Conservation (phyloP, 495 filamentous ascomycete species). For the Hyaloscypha variabilis region DNA sequence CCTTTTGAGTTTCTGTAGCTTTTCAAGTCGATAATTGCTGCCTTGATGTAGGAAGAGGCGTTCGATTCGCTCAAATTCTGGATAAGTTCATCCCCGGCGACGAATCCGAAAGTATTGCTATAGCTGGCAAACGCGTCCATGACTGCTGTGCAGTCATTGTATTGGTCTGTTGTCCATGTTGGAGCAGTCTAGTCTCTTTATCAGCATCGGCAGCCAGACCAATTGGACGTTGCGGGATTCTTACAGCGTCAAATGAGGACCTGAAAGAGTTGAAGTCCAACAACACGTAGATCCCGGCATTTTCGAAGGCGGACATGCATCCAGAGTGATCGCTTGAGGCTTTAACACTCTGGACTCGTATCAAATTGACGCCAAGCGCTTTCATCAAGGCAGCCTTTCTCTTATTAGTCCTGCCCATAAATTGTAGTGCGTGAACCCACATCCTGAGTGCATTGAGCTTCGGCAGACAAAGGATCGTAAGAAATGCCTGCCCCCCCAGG, state of each 20-base stretch:
- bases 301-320: slow-evolving; percentile 67
- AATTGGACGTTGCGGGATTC: slow-evolving; percentile 23
- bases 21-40: slow-evolving; percentile 77
- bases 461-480: slow-evolving; percentile 58
- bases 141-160: slow-evolving; percentile 64
- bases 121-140: slow-evolving; percentile 77
- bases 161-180: slow-evolving; percentile 69
- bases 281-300: slow-evolving; percentile 76
- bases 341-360: slow-evolving; percentile 85
- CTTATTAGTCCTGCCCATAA: too few relatives aligned
- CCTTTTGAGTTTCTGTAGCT: slow-evolving; percentile 70
- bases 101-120: slow-evolving; percentile 77
- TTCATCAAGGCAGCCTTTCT: slow-evolving; percentile 61
- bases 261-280: slow-evolving; percentile 80
- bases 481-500: slow-evolving; percentile 63
- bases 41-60: slow-evolving; percentile 78
- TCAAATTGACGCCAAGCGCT: slow-evolving; percentile 75
- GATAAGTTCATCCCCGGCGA: slow-evolving; percentile 83
- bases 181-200: slow-evolving; percentile 53
- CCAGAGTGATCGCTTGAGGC: slow-evolving; percentile 64
- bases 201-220: background rate
- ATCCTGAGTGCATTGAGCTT: slow-evolving; percentile 74
- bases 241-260: slow-evolving; percentile 71
- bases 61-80: slow-evolving; percentile 55
- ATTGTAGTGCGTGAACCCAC: slow-evolving; percentile 57